Evolutionary conservation across 257 asterid genomes (phyloP), one percentile per base, ranked within the genome.

Genomic region (Rehmannia glutinosa): DNA sequence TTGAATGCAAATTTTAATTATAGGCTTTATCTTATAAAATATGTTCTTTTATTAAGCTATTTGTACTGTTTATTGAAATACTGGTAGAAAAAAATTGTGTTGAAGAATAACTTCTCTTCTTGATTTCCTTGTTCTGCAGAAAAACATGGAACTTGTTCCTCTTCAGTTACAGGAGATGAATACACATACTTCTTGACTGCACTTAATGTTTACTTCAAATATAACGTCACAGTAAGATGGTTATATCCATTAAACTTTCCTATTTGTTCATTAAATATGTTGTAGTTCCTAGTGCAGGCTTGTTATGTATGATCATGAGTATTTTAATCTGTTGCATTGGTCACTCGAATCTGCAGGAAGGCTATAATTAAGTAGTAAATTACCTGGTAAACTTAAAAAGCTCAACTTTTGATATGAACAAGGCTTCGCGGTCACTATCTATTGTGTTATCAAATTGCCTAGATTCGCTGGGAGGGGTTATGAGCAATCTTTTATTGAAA

Each of bases 71-170:
- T n/a, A n/a, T n/a, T n/a, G n/a, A n/a, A n/a, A n/a, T n/a, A n/a
- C n/a, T n/a, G n/a, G n/a, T n/a, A n/a, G n/a, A n/a, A n/a, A n/a
- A n/a, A n/a, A n/a, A n/a, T n/a, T n/a, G n/a, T n/a, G n/a, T n/a
- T n/a, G n/a, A n/a, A n/a, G n/a, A n/a, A 6, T 80, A 62, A 75
- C 49, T 58, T 63, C 17, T 73, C 33, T 65, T 61, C 58, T 70
- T 62, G 16, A 17, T 60, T 63, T 64, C 17, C 27, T 41, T 75
- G 62, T 62, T 51, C 33, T 71, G 62, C 83, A 91, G 99, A 94
- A 81, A 94, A 91, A 62, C 97, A 94, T 64, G 99, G 99, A 79
- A 94, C 99, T 35, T 94, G 97, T 75, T 72, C 88, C 30, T 80
- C 85, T 69, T 62, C 93, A 53, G 90, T 84, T 66, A 69, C 85